phyloP scores from a whole-genome alignment of 345 rosid genomes.

The Camelina neglecta region DNA sequence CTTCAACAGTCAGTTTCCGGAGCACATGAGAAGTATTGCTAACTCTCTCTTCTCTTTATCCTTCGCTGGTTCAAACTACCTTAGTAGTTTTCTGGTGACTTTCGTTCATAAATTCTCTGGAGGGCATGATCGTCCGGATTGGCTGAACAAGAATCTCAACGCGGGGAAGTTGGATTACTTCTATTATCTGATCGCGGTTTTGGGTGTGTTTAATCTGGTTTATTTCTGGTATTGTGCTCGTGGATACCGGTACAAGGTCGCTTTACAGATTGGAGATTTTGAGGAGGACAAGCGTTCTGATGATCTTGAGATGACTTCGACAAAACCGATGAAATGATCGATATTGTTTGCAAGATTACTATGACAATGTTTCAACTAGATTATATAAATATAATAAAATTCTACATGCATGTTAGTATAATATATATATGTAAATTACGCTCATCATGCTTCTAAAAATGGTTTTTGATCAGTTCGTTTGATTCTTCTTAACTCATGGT shows the following conservation, averaged over 20 bases:
- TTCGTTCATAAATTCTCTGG: conserved; percentile 62
- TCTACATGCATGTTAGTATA: background rate
- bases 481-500: background rate
- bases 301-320: conserved; percentile 46
- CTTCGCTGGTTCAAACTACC: conserved; percentile 68
- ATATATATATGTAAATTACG: background rate
- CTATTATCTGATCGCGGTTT: conserved; percentile 70
- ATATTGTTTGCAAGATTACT: conserved; percentile 1
- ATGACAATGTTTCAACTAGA: conserved; percentile 18
- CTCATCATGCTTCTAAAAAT: background rate
- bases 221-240: conserved; percentile 71
- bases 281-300: conserved; percentile 33
- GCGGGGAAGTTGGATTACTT: conserved; percentile 82
- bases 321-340: conserved; percentile 22
- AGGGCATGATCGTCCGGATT: conserved; percentile 57
- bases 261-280: conserved; percentile 55
- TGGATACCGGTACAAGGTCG: conserved; percentile 64
- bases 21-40: conserved; percentile 88
- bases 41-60: conserved; percentile 71
- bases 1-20: conserved; percentile 85
- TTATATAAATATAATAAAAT: conserved; percentile 25
- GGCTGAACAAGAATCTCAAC: conserved; percentile 76
- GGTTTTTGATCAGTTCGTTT: background rate
- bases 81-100: conserved; percentile 72
- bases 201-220: conserved; percentile 67